A percentile compares a stretch with the other conserved stretches of the same genome.
Conservation (phyloP, 352 stramenopile species). For the Pythium dissimile region DNA sequence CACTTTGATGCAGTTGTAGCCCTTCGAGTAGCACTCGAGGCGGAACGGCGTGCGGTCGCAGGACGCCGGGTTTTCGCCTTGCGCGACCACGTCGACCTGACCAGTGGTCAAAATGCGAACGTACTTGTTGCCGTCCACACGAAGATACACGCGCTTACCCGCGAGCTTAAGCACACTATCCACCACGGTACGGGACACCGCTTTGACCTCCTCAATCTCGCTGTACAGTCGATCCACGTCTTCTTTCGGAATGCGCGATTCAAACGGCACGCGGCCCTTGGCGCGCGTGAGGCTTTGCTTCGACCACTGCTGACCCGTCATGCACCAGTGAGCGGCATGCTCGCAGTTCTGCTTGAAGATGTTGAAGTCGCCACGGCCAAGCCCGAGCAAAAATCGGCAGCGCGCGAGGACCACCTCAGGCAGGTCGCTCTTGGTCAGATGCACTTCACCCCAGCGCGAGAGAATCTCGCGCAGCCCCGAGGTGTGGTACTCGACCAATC, state of each 20-base stretch:
- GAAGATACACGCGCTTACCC: slow-evolving; percentile 53
- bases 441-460: slow-evolving; percentile 83
- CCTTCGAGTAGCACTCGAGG: slow-evolving; percentile 72
- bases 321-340: slow-evolving; percentile 85
- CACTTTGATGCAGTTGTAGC: slow-evolving; percentile 87
- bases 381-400: slow-evolving; percentile 77
- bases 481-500: slow-evolving; percentile 86
- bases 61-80: slow-evolving; percentile 35
- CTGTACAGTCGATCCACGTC: slow-evolving; percentile 69
- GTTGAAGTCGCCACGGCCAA: slow-evolving; percentile 81
- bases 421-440: slow-evolving; percentile 77
- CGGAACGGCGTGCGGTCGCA: slow-evolving; percentile 67
- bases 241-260: slow-evolving; percentile 66
- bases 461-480: slow-evolving; percentile 73
- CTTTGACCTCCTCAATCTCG: slow-evolving; percentile 78
- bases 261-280: slow-evolving; percentile 72
- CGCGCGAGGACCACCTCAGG: slow-evolving; percentile 78
- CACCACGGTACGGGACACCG: slow-evolving; percentile 58
- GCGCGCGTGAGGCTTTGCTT: slow-evolving; percentile 81
- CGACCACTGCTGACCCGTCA: slow-evolving; percentile 88
- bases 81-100: slow-evolving; percentile 50
- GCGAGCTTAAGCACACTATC: slow-evolving; percentile 65
- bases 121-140: slow-evolving; percentile 71
- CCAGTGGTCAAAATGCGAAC: slow-evolving; percentile 45
- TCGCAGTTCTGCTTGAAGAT: slow-evolving; percentile 89